Conservation (phyloP, 805 yeast species). For the Candida corydali region DNA sequence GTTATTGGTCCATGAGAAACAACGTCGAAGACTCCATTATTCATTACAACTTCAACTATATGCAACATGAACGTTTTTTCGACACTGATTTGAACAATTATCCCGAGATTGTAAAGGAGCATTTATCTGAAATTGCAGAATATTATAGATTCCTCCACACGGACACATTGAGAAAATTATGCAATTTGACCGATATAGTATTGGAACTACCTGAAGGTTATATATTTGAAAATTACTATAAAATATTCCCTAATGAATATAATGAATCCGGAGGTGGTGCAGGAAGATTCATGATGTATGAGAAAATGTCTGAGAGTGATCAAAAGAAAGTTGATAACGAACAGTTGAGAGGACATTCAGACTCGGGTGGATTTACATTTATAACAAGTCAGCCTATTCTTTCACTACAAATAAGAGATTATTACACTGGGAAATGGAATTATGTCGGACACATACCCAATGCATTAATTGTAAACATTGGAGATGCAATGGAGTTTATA, state of each 20-base stretch:
- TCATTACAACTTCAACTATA: constrained; percentile 24
- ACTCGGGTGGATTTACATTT: constrained; percentile 26
- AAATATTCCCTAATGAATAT: constrained; percentile 18
- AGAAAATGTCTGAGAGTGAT: constrained; percentile 20
- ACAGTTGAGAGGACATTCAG: constrained; percentile 30
- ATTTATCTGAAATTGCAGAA: constrained; percentile 19
- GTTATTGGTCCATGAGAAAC: constrained; percentile 27
- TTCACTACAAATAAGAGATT: constrained; percentile 27
- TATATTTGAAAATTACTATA: constrained; percentile 25
- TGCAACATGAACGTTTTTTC: constrained; percentile 20
- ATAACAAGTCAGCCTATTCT: constrained; percentile 29
- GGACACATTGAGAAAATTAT: constrained; percentile 19
- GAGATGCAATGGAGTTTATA: constrained; percentile 28
- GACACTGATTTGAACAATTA: constrained; percentile 16
- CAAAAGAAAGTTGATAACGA: constrained; percentile 20
- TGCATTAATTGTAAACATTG: constrained; percentile 26
- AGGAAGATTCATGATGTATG: constrained; percentile 28
- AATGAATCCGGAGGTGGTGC: constrained; percentile 24
- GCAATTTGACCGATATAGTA: constrained; percentile 22
- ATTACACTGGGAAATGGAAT: constrained; percentile 25
- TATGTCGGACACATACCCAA: constrained; percentile 27
- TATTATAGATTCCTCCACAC: constrained; percentile 21
- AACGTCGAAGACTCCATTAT: constrained; percentile 25
- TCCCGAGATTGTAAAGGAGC: constrained; percentile 21
- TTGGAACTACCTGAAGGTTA: constrained; percentile 26